Conservation (phyloP, 306 rosid genomes). For the Carpinus viminea region DNA sequence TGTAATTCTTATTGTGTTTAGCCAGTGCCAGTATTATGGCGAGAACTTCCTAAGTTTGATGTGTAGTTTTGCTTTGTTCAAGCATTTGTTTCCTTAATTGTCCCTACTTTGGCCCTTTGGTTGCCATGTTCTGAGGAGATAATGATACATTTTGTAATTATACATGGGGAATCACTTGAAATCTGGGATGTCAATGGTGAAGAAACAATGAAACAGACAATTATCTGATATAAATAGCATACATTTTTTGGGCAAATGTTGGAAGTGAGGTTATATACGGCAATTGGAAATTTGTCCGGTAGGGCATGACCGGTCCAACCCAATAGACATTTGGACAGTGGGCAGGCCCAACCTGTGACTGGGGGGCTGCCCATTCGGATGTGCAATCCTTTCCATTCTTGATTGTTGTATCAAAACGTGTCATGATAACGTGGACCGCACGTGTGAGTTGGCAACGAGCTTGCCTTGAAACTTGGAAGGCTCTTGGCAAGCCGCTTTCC, state of each 20-base stretch:
- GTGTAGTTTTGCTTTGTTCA: constrained; percentile 17
- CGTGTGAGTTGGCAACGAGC: not conserved
- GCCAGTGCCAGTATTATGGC: constrained; percentile 21
- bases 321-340: too few relatives aligned
- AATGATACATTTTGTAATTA: not conserved
- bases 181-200: too few relatives aligned
- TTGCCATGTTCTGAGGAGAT: not conserved
- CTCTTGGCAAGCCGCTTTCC: too few relatives aligned
- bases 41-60: not conserved
- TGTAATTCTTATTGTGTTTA: not conserved
- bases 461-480: not conserved
- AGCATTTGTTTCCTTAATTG: constrained; percentile 18
- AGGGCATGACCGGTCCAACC: not conserved
- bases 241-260: too few relatives aligned
- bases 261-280: too few relatives aligned
- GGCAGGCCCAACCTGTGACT: too few relatives aligned
- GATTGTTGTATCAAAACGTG: not conserved
- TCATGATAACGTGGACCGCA: not conserved
- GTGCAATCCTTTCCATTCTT: too few relatives aligned
- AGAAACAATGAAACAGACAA: too few relatives aligned
- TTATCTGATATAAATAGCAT: too few relatives aligned
- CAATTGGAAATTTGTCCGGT: not conserved
- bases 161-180: not conserved
- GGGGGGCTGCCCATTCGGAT: too few relatives aligned
- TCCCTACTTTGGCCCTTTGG: not conserved